A percentile compares a stretch with the other conserved stretches of the same genome.
phyloP scores from a whole-genome alignment of 768 basidiomycete species.

The Collybiopsis confluens region DNA sequence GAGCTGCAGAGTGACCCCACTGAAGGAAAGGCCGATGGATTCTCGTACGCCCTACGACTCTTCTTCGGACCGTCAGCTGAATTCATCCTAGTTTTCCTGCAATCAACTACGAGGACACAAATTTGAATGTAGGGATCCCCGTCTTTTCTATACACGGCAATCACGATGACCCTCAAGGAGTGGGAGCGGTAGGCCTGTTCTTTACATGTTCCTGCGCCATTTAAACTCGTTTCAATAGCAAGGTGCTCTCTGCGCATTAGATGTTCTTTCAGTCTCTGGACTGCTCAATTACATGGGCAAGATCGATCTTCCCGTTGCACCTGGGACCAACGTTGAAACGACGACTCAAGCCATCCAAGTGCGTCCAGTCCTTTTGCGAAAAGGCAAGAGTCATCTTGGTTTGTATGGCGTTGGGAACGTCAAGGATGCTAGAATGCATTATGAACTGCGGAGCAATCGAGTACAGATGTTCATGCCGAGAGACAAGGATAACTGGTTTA shows the following conservation, averaged over 20 bases:
- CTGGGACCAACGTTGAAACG: slow-evolving; percentile 63
- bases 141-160: slow-evolving; percentile 99
- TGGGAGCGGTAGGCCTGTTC: slow-evolving; percentile 70
- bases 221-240: slow-evolving; percentile 45
- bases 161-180: slow-evolving; percentile 98
- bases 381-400: slow-evolving; percentile 83
- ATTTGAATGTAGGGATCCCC: slow-evolving; percentile 92
- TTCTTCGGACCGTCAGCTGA: neutral
- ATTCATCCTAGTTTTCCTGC: slow-evolving; percentile 75
- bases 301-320: slow-evolving; percentile 76
- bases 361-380: slow-evolving; percentile 84
- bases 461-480: slow-evolving; percentile 96
- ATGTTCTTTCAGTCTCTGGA: slow-evolving; percentile 90
- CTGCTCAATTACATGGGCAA: slow-evolving; percentile 98
- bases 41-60: slow-evolving; percentile 52
- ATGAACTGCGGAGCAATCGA: slow-evolving; percentile 88
- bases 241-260: slow-evolving; percentile 93
- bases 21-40: slow-evolving; percentile 83
- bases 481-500: slow-evolving; percentile 92
- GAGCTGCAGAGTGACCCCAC: slow-evolving; percentile 91
- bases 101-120: slow-evolving; percentile 95
- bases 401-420: slow-evolving; percentile 96
- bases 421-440: slow-evolving; percentile 95
- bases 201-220: neutral
- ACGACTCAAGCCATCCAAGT: slow-evolving; percentile 76